Evolutionary conservation across 805 yeast species (phyloP), one percentile per base, ranked within the genome.

Genomic region (Suhomyces pyralidae): DNA sequence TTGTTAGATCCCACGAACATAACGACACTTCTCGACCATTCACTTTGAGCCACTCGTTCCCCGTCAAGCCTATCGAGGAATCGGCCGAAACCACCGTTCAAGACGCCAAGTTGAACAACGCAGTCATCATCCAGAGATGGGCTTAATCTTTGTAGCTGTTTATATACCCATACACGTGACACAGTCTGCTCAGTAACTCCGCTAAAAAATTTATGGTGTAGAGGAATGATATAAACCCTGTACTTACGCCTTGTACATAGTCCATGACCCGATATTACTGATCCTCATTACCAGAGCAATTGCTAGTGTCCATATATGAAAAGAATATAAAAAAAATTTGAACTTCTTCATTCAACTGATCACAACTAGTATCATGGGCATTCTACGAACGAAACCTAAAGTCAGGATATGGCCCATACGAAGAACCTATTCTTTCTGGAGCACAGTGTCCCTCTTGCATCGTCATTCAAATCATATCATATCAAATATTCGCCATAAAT

Each of bases 51-150:
- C 83, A 88, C 56, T 83, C 96, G 0, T 90, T 90, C 73, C 98
- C 98, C 8, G 85, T 88, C 26, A 81, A 82, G 65, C 83, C 86
- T 25, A 81, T 93, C 40, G 83, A 80, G 48, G 83, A 87, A 52
- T 71, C 76, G 44, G 51, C 46, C 3, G 73, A 71, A 9, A 64
- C 77, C 38, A 80, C 87, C 1, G 82, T 93, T 47, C 81, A 79
- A 52, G 90, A 84, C 26, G 94, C 96, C 4, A 90, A 90, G 32
- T 75, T 90, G 57, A 79, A 81, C 48, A 89, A 89, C 59, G 82
- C 97, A 2, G 97, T 90, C n/a, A 84, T 92, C 28, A 90, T 92
- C 15, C 97, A 90, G 69, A 85, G 94, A 72, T 88, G 96, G 94
- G 76, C 43, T 15, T 50, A 36, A 26, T 22, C 40, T 36, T 36